Evolutionary conservation across 2,329 filamentous ascomycete genomes (phyloP), one percentile per base, ranked within the genome.

Genomic region (Apiospora koreana): DNA sequence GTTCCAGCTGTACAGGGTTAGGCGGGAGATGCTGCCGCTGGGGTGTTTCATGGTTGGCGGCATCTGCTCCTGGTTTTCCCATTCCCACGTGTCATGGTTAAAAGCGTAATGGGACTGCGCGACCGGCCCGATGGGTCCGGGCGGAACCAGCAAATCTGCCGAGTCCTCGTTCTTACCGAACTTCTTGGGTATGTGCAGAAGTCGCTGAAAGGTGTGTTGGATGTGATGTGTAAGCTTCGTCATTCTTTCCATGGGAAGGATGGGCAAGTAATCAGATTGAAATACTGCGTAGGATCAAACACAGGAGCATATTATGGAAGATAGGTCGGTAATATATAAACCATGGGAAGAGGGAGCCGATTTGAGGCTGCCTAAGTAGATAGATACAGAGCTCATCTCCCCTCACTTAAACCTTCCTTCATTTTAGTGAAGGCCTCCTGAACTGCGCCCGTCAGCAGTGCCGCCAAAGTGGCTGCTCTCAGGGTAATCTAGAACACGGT

Each of bases 1-100:
- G 71, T 80, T 80, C 79, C 79, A 80, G 68, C 74, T 76, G 64
- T 72, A 76, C 10, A 80, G 50, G 1, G 73, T 75, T 0, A 80
- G 72, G 3, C 69, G 72, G 9, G 48, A 67, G 54, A 78, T 73
- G 2, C 14, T 16, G 25, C 12, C 10, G 65, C 9, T 10, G 21
- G 4, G 58, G 58, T n/a, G 16, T 28, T n/a, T n/a, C n/a, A n/a
- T 31, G 25, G 50, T 6, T 25, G 50, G 35, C 35, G 35, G 35
- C 35, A 38, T 38, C 10, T 62, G 25, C 9, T 31, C 25, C 23
- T 21, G 10, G 1, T 21, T 31, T 12, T 4, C 12, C 42, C 6
- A n/a, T 18, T 43, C 18, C 31, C 54, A 4, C n/a, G 35, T 23
- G n/a, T 35, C 16, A 1, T 31, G 10, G 21, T n/a, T 68, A 69